Percentiles rank a stretch among this genome's conserved stretches.
Evolutionary conservation across 164 flowering plant species (phyloP).

Genomic region (Brasenia schreberi): DNA sequence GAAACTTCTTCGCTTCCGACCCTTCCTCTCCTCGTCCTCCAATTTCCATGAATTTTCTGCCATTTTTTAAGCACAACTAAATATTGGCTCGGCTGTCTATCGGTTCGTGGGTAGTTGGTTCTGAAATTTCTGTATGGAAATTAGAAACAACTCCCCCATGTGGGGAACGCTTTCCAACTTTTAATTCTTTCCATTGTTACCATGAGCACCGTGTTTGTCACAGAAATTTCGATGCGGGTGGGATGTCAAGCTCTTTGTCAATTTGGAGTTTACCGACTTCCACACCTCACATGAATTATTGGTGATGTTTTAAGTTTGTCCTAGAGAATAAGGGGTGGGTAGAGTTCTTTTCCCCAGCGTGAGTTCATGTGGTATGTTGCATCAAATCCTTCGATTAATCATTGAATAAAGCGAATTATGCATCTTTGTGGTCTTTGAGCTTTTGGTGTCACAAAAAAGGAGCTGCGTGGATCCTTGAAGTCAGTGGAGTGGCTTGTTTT

Average conservation of each 20-base stretch:
- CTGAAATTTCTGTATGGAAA: too few species aligned
- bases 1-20: too few species aligned
- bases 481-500: too few species aligned
- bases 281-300: not conserved
- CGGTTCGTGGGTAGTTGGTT: too few species aligned
- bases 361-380: not conserved
- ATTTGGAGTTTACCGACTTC: not conserved
- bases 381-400: not conserved
- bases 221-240: not conserved
- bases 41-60: too few species aligned
- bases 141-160: too few species aligned
- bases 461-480: not conserved
- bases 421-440: not conserved
- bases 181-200: too few species aligned
- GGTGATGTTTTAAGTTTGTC: not conserved
- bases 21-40: too few species aligned
- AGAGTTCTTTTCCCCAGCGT: not conserved
- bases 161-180: too few species aligned
- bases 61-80: too few species aligned
- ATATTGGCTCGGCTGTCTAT: too few species aligned
- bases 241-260: not conserved
- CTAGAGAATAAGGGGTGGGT: not conserved
- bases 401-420: not conserved
- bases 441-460: not conserved
- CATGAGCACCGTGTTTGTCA: not conserved